Evolutionary conservation across 495 filamentous ascomycete genomes (phyloP).

Genomic region (Lichenothelia convexa): DNA sequence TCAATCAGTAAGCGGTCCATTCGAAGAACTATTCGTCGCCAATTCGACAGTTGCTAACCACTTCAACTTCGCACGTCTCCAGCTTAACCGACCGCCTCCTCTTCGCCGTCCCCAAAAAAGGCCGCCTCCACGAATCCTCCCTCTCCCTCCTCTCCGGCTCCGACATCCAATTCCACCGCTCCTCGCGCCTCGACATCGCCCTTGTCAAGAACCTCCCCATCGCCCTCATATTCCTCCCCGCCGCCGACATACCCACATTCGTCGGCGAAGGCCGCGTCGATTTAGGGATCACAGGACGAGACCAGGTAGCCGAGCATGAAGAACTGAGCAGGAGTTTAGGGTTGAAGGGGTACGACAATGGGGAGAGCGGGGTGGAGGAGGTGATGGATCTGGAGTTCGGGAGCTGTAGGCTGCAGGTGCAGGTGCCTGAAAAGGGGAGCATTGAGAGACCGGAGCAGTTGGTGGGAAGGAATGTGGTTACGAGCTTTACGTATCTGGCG

Average conservation of each 20-base stretch:
- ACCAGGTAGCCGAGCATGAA: conserved; percentile 87
- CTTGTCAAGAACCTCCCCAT: conserved; percentile 89
- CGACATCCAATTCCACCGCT: conserved; percentile 89
- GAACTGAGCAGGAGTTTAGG: too few species aligned
- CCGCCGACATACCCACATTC: conserved; percentile 91
- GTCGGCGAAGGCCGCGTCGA: conserved; percentile 89
- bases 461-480: conserved; percentile 86
- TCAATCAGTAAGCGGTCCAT: conserved; percentile 3
- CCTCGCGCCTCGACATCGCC: conserved; percentile 87
- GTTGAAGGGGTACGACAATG: conserved; percentile 37
- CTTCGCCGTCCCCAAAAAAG: conserved; percentile 97
- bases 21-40: neutral
- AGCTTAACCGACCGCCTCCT: conserved; percentile 85
- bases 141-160: conserved; percentile 80
- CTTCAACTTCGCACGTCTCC: conserved; percentile 10
- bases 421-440: conserved; percentile 73
- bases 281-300: conserved; percentile 81
- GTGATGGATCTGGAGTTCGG: conserved; percentile 84
- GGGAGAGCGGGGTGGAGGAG: conserved; percentile 55
- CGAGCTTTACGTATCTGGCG: conserved; percentile 76
- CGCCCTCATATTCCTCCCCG: conserved; percentile 91
- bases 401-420: conserved; percentile 79
- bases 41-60: conserved; percentile 6
- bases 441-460: conserved; percentile 52
- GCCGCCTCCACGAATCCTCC: conserved; percentile 65